These are phyloP conservation scores for Pythium volutum DNA, from an alignment of 352 stramenopile species.

Conservation along the genomic window DNA sequence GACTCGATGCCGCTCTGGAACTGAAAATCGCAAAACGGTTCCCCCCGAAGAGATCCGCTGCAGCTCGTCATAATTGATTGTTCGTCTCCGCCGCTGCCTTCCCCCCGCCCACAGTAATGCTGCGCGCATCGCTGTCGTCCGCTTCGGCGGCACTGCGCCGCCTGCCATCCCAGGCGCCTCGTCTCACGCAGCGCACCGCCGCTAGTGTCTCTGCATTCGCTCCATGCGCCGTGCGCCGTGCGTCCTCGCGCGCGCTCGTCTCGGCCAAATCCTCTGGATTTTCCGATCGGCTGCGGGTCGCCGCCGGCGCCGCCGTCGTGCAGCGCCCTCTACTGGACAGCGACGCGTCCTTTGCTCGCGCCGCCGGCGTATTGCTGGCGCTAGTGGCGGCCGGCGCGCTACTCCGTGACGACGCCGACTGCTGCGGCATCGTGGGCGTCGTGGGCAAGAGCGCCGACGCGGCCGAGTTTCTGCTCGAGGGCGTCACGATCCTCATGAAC, in stretches of 20 bases:
- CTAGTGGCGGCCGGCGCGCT: slow-evolving; percentile 21
- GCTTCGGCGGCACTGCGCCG: slow-evolving; percentile 8
- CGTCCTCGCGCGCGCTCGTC: neutral
- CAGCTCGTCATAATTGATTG: neutral
- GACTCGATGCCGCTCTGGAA: neutral
- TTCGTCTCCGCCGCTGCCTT: neutral
- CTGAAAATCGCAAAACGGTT: neutral
- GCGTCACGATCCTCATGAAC: slow-evolving; percentile 91
- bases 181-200: neutral
- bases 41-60: neutral
- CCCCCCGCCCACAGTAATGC: no score
- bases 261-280: neutral
- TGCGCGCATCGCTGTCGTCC: slow-evolving; percentile 9
- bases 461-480: slow-evolving; percentile 81
- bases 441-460: slow-evolving; percentile 66
- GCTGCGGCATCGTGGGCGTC: slow-evolving; percentile 79
- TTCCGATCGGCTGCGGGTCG: neutral
- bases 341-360: slow-evolving; percentile 12
- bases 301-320: slow-evolving; percentile 1
- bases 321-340: slow-evolving; percentile 8
- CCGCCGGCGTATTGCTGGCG: slow-evolving; percentile 21
- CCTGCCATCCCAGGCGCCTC: slow-evolving; percentile 5
- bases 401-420: slow-evolving; percentile 30
- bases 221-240: neutral
- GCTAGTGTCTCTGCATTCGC: neutral